Base-by-base conservation (phyloP, 2,329 filamentous ascomycete species). In the Aspergillus luchuensis region DNA sequence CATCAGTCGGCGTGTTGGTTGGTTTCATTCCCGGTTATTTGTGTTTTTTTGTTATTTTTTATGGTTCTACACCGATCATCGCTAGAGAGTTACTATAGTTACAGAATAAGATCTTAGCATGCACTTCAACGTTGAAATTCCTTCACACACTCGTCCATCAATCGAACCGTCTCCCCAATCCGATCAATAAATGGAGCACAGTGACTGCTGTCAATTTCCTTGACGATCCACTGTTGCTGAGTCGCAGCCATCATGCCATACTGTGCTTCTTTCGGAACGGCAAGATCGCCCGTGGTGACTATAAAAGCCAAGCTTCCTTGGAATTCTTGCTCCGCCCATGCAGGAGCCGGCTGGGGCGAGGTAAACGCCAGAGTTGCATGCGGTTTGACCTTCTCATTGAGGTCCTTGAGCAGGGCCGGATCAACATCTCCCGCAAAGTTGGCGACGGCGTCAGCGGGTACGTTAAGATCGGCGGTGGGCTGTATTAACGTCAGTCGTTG, bases 281-380 rank as follows among this genome's bases (percentile, higher is more conserved):
- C 69, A 7, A 45, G 50, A 36, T 72, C 69, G 1, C 60, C 28
- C 1, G 60, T 59, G 4, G 67, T 68, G 5, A 70, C 63, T n/a
- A 72, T 66, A 48, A 61, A 72, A 1, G 66, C 69, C 25, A 64
- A 45, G 8, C 67, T 60, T 2, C 67, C 63, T 8, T 41, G 23
- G 36, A 61, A 71, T 0, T 43, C 57, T 8, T 54, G 21, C 8
- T 74, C 71, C 6, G 62, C 60, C 70, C 72, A 74, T 1, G 69
- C 72, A 7, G 67, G 62, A 43, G 60, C 48, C 1, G 69, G 69
- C 38, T 69, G 63, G 0, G 65, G 57, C 0, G 69, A 70, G 2
- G 36, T 67, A 41, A 72, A 72, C 0, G 70, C 56, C 23, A 63
- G 19, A 1, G 62, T 67, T 0, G 72, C 57, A 57, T 72, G 66